Percentiles rank a stretch among this genome's conserved stretches.
Evolutionary conservation across 306 rosid species (phyloP).

Genomic region (Inga laurina): DNA sequence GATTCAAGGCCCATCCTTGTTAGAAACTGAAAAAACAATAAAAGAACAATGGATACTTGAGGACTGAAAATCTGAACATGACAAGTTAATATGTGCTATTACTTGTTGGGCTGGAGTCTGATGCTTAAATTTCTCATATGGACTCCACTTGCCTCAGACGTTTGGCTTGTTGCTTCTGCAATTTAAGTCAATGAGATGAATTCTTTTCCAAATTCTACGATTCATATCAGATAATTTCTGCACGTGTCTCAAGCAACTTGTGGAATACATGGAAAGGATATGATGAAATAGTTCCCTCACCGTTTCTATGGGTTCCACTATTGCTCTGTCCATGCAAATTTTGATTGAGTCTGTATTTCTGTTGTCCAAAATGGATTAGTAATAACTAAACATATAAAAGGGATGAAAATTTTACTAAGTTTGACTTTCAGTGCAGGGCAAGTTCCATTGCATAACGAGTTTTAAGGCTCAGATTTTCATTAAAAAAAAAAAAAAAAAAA

Average conservation of each 20-base stretch:
- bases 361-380: slow-evolving; percentile 30
- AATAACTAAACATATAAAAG: background rate
- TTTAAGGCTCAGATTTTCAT: background rate
- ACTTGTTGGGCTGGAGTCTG: slow-evolving; percentile 72
- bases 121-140: slow-evolving; percentile 55
- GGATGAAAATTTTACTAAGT: background rate
- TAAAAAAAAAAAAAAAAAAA: background rate
- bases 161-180: slow-evolving; percentile 44
- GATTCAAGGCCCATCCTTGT: slow-evolving; percentile 22
- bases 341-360: slow-evolving; percentile 90
- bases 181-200: slow-evolving; percentile 29
- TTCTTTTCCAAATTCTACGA: slow-evolving; percentile 15
- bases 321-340: slow-evolving; percentile 67
- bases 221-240: background rate
- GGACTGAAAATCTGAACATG: background rate
- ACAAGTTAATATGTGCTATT: slow-evolving; percentile 32
- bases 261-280: slow-evolving; percentile 9
- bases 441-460: background rate
- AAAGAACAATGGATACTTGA: slow-evolving; percentile 6
- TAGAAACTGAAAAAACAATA: background rate
- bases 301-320: slow-evolving; percentile 49
- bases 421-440: background rate
- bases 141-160: slow-evolving; percentile 58
- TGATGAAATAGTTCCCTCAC: slow-evolving; percentile 38
- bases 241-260: background rate